Conservation (phyloP, 768 basidiomycete species). For the Russula emetica region DNA sequence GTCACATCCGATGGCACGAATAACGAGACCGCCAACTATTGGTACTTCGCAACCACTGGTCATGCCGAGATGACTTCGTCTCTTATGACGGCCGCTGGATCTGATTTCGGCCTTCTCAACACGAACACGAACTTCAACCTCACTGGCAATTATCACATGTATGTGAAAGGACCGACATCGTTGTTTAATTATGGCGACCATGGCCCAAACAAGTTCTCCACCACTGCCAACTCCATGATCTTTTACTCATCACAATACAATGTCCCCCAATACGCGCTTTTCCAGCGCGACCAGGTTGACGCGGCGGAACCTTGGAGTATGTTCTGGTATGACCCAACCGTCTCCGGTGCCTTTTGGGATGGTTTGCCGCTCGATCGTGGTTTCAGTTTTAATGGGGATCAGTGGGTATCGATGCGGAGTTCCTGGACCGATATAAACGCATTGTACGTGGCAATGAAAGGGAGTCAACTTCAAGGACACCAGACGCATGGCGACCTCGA, state of each 20-base stretch:
- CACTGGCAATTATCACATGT: conserved; percentile 89
- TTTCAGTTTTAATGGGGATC: conserved; percentile 67
- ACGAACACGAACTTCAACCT: conserved; percentile 65
- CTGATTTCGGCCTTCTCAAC: conserved; percentile 65
- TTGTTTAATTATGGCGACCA: conserved; percentile 81
- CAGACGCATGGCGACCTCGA: conserved; percentile 97
- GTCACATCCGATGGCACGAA: conserved; percentile 75
- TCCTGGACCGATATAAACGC: conserved; percentile 88
- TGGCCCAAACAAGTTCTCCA: conserved; percentile 91
- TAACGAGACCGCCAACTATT: conserved; percentile 91
- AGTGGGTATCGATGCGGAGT: conserved; percentile 90
- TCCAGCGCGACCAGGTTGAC: conserved; percentile 80
- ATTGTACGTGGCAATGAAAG: conserved; percentile 84
- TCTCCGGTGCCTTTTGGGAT: conserved; percentile 90
- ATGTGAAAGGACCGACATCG: conserved; percentile 76
- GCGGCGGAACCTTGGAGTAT: conserved; percentile 55
- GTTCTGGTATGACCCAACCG: conserved; percentile 89
- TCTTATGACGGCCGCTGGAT: conserved; percentile 81
- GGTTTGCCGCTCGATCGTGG: conserved; percentile 73
- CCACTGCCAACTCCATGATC: conserved; percentile 86
- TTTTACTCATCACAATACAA: conserved; percentile 70
- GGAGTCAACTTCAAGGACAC: conserved; percentile 72
- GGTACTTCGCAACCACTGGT: conserved; percentile 91
- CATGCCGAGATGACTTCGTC: conserved; percentile 86
- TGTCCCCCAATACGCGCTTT: conserved; percentile 71